Conservation (phyloP, 495 filamentous ascomycete species). For the Aspergillus saccharolyticus region DNA sequence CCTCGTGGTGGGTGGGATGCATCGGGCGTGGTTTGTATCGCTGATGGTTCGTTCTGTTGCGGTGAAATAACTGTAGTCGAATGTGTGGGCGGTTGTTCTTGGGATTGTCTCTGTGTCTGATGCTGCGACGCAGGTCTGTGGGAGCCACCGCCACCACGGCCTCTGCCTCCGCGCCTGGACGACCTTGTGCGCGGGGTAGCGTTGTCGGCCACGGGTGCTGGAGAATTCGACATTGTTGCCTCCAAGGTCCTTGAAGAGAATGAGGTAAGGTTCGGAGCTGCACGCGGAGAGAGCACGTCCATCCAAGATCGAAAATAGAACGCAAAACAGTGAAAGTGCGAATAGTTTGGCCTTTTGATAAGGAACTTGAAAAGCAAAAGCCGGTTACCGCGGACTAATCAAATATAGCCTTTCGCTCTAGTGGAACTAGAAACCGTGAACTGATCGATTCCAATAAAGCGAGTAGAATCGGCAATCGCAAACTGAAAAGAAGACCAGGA, state of each 20-base stretch:
- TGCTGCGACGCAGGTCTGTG: conserved; percentile 14
- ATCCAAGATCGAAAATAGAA: conserved; percentile 14
- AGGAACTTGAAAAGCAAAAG: background rate
- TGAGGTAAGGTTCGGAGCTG: conserved; percentile 6
- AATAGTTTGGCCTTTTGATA: background rate
- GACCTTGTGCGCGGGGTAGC: conserved; percentile 26
- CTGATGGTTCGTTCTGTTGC: conserved; percentile 3
- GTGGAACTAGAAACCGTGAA: background rate
- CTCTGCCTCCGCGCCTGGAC: conserved; percentile 30
- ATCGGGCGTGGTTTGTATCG: conserved; percentile 11
- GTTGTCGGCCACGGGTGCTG: conserved; percentile 16
- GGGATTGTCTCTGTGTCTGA: conserved; percentile 8
- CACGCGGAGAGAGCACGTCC: conserved; percentile 7
- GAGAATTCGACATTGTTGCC: conserved; percentile 20
- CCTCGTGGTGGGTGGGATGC: conserved; percentile 27
- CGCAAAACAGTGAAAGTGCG: conserved; percentile 2
- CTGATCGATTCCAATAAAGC: background rate
- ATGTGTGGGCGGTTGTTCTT: conserved; percentile 1
- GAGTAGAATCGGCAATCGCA: too few species aligned
- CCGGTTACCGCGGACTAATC: background rate
- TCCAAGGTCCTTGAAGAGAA: conserved; percentile 5
- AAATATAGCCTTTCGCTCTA: background rate
- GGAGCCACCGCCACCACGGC: conserved; percentile 28
- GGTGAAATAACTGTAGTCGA: conserved; percentile 8
- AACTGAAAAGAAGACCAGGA: background rate